A percentile compares a stretch with the other conserved stretches of the same genome.
Evolutionary conservation across 768 basidiomycete genomes (phyloP).

Genomic region (Mycena albidolilacea): DNA sequence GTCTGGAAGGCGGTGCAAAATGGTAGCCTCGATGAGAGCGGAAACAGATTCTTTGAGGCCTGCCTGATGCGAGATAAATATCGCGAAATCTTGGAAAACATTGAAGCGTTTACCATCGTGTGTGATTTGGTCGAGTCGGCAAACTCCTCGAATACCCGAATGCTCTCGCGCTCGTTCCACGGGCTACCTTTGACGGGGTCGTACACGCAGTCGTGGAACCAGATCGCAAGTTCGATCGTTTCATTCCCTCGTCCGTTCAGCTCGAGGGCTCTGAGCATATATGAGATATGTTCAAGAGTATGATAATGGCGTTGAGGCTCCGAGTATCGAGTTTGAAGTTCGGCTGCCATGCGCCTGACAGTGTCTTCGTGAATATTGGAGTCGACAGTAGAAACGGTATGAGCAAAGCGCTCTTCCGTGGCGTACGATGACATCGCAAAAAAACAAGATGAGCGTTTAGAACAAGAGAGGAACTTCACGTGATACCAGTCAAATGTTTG

Average conservation of each 20-base stretch:
- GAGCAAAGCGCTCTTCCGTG: conserved; percentile 15
- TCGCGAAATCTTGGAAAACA: neutral
- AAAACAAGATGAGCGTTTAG: conserved; percentile 2
- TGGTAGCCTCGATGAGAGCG: conserved; percentile 37
- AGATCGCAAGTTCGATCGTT: conserved; percentile 39
- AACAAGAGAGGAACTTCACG: neutral
- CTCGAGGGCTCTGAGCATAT: conserved; percentile 36
- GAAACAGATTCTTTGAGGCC: conserved; percentile 32
- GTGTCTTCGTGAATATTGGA: conserved; percentile 15
- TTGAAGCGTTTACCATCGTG: conserved; percentile 18
- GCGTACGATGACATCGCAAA: conserved; percentile 23
- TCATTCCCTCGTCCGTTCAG: neutral
- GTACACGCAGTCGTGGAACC: conserved; percentile 42
- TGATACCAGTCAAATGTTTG: neutral
- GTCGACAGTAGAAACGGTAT: conserved; percentile 18
- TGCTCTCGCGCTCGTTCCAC: conserved; percentile 41
- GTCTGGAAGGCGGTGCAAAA: conserved; percentile 33
- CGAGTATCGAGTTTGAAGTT: conserved; percentile 31
- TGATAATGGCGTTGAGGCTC: conserved; percentile 41
- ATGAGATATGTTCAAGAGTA: conserved; percentile 38
- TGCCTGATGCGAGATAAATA: neutral
- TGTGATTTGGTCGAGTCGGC: conserved; percentile 23
- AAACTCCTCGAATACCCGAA: conserved; percentile 37
- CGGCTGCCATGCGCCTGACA: conserved; percentile 13
- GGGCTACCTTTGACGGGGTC: conserved; percentile 38